Percentiles rank a stretch among this genome's conserved stretches.
phyloP scores from a whole-genome alignment of 176 grass and related monocot species.

The Avena sativa region DNA sequence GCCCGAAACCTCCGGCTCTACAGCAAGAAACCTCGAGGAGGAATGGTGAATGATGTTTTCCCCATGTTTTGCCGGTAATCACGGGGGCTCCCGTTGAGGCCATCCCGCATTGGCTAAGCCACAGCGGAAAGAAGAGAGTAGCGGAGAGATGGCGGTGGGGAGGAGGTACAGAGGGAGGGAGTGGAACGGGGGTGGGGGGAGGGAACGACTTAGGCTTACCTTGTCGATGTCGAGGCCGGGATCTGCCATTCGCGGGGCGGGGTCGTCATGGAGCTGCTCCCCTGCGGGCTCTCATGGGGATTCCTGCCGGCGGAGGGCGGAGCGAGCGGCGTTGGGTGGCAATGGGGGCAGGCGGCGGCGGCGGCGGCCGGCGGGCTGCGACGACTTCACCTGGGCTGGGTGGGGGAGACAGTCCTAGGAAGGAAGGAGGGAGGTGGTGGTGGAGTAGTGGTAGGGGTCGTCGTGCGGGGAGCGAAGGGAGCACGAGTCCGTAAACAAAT shows the following conservation, averaged over 20 bases:
- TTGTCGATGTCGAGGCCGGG: conserved; percentile 81
- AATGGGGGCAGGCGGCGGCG: not conserved
- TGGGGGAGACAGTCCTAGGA: not conserved
- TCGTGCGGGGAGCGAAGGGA: not conserved
- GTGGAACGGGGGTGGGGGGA: too few species aligned
- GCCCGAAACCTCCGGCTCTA: not conserved
- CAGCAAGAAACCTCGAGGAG: not conserved
- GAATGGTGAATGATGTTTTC: too few species aligned
- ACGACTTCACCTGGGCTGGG: not conserved
- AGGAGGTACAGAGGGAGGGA: not conserved
- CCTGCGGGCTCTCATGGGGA: conserved; percentile 56
- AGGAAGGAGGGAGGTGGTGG: not conserved
- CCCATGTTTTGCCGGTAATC: not conserved
- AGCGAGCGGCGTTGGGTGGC: not conserved
- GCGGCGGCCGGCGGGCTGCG: not conserved
- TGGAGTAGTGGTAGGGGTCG: not conserved
- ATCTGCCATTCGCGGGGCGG: conserved; percentile 86
- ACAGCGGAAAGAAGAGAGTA: too few species aligned
- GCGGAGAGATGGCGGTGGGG: too few species aligned
- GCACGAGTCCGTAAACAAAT: not conserved
- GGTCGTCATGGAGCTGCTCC: conserved; percentile 69
- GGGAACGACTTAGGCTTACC: conserved; percentile 16
- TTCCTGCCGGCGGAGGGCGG: not conserved
- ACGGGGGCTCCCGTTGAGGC: not conserved
- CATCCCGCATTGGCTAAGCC: conserved; percentile 8